These are phyloP conservation scores for Suillus variegatus DNA, from an alignment of 768 basidiomycete genomes.

Conservation along the genomic window DNA sequence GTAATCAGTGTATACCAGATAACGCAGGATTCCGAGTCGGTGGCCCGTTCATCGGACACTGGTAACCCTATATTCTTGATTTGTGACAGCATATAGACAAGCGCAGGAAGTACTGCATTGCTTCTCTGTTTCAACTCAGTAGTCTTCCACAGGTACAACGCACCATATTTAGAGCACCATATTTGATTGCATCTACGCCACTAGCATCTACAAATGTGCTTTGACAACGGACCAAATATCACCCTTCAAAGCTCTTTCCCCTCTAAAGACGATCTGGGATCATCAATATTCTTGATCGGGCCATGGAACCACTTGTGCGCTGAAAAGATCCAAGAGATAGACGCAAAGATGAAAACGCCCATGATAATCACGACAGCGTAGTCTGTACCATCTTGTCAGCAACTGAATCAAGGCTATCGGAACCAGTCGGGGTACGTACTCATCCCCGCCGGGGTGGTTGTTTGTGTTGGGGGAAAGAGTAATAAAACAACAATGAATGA, in stretches of 20 bases:
- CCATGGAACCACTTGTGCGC: conserved; percentile 74
- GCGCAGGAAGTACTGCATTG: too few species aligned
- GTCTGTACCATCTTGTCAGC: conserved; percentile 40
- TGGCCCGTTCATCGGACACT: too few species aligned
- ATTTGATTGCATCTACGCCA: background rate
- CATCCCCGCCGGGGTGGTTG: conserved; percentile 47
- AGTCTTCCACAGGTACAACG: too few species aligned
- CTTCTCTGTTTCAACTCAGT: background rate
- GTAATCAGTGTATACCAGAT: too few species aligned
- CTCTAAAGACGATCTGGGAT: conserved; percentile 7
- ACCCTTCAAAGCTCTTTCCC: conserved; percentile 15
- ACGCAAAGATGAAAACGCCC: conserved; percentile 65
- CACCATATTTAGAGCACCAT: background rate
- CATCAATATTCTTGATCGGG: conserved; percentile 54
- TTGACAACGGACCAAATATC: background rate
- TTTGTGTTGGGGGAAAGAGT: conserved; percentile 52
- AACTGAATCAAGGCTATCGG: background rate
- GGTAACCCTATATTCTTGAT: too few species aligned
- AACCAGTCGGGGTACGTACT: conserved; percentile 43
- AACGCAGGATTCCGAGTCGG: too few species aligned
- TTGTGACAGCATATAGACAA: too few species aligned
- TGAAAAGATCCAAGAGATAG: conserved; percentile 63
- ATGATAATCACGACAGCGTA: conserved; percentile 69
- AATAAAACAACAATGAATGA: conserved; percentile 59
- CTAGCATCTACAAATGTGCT: background rate